Evolutionary conservation across 169 alveolate species (phyloP).

Genomic region (Babesia caballi): DNA sequence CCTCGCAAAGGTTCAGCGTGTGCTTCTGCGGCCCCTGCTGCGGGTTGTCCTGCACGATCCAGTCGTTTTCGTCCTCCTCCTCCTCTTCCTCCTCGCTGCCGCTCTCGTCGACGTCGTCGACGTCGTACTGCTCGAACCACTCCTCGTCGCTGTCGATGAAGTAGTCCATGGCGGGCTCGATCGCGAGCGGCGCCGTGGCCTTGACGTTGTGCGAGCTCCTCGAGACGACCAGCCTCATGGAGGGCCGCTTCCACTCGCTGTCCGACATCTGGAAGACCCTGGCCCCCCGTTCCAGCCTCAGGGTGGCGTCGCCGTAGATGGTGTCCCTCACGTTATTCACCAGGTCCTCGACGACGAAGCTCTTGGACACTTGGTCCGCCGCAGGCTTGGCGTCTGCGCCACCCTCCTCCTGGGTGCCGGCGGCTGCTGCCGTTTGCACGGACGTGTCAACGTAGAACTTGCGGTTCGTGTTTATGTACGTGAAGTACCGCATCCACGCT

Average conservation of each 20-base stretch:
- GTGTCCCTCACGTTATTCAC: slow-evolving; percentile 34
- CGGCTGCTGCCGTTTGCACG: neutral
- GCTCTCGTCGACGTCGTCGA: slow-evolving; percentile 58
- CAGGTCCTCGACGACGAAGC: slow-evolving; percentile 33
- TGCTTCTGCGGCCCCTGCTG: slow-evolving; percentile 27
- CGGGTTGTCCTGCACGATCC: slow-evolving; percentile 67
- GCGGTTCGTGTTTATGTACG: slow-evolving; percentile 38
- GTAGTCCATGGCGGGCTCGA: slow-evolving; percentile 60
- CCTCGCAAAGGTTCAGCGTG: slow-evolving; percentile 32
- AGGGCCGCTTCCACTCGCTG: slow-evolving; percentile 66
- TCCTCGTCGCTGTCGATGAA: slow-evolving; percentile 63
- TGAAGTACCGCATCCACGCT: slow-evolving; percentile 54
- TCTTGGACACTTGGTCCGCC: neutral
- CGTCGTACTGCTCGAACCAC: slow-evolving; percentile 67
- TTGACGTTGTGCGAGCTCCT: slow-evolving; percentile 15
- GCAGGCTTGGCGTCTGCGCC: neutral
- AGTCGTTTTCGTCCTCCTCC: slow-evolving; percentile 63
- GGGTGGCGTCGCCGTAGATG: slow-evolving; percentile 32
- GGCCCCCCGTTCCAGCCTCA: slow-evolving; percentile 22
- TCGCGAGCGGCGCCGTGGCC: slow-evolving; percentile 18
- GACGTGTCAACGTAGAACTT: slow-evolving; percentile 45
- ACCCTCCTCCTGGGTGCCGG: neutral
- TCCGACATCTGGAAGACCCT: slow-evolving; percentile 59
- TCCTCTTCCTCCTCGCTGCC: slow-evolving; percentile 64
- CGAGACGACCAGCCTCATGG: slow-evolving; percentile 41